Conservation (phyloP, 345 rosid genomes). For the Bretschneidera sinensis region DNA sequence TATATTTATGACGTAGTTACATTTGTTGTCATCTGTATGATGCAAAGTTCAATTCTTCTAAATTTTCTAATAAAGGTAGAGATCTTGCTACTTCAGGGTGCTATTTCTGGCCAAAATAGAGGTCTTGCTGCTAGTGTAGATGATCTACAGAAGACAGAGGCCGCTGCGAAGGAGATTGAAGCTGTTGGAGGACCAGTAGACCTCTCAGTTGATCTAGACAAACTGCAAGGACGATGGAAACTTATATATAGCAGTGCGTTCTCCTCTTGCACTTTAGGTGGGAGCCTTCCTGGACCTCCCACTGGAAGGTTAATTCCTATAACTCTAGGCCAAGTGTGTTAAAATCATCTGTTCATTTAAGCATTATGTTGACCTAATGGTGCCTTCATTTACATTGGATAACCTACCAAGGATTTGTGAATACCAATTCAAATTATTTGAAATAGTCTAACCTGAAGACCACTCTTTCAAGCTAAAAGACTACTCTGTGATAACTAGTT, state of each 20-base stretch:
- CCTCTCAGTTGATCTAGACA: conserved; percentile 47
- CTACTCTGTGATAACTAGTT: too few relatives aligned
- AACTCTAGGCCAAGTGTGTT: conserved; percentile 80
- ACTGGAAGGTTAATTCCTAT: conserved; percentile 83
- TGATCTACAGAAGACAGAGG: conserved; percentile 60
- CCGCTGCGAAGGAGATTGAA: conserved; percentile 77
- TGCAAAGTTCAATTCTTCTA: too few relatives aligned
- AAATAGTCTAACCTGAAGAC: too few relatives aligned
- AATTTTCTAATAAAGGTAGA: too few relatives aligned
- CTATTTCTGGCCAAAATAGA: conserved; percentile 79
- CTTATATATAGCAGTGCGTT: conserved; percentile 88
- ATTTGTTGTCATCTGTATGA: too few relatives aligned
- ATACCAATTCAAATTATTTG: too few relatives aligned
- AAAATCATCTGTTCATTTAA: not conserved
- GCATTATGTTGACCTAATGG: not conserved
- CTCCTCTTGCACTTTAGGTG: conserved; percentile 82
- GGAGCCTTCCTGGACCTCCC: conserved; percentile 91
- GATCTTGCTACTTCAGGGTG: conserved; percentile 56
- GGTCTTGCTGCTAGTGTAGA: conserved; percentile 73
- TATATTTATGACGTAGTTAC: too few relatives aligned
- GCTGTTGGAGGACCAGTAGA: conserved; percentile 62
- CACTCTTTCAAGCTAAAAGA: too few relatives aligned
- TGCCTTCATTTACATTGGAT: not conserved
- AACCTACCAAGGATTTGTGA: too few relatives aligned
- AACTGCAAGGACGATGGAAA: conserved; percentile 88